Base-by-base conservation (phyloP, 2,329 filamentous ascomycete species). In the Gnomoniopsis sp. region DNA sequence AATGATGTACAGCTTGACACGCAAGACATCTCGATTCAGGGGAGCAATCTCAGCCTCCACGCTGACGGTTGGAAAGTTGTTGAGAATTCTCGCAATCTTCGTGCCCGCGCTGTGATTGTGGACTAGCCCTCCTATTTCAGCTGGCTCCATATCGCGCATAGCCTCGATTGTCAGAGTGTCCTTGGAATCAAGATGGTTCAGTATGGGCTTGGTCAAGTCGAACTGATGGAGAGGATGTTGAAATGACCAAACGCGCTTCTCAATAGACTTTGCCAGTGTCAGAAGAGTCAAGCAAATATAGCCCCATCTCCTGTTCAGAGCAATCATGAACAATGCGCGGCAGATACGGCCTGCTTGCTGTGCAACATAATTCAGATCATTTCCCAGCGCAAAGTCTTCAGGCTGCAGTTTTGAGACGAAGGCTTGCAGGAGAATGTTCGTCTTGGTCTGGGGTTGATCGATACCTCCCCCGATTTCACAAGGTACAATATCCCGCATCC, bases 171-270 rank as follows among this genome's bases (percentile, higher is more conserved):
- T 91, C 47, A 88, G 75, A 38, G 83, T 78, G 1, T 90, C 85
- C 67, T 90, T 96, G n/a, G 88, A 80, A 65, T 98, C 91, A 3
- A 99, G 79, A 64, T 96, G 89, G 54, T 88, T 88, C 11, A 99
- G 75, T 0, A 99, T 85, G 0, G 92, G 86, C 65, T 88, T 87
- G 0, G 93, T 89, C 1, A 99, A 79, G 61, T 98, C 93, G 63
- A 99, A 99, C 68, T 99, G 95, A 66, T 93, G 89, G 51, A 99
- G 87, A 0, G 95, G 95, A 70, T 99, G 95, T 70, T 96, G 88
- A 67, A 91, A 96, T 0, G 93, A 87, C 95, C 95, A 99, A 12
- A 96, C 88, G 59, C 92, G 88, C 74, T 92, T 96, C 74, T 99
- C 96, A 57, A 99, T 97, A 0, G 95, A 96, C 75, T 98, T 98